Evolutionary conservation across 768 basidiomycete species (phyloP).

Genomic region (Pleurotus pulmonarius): DNA sequence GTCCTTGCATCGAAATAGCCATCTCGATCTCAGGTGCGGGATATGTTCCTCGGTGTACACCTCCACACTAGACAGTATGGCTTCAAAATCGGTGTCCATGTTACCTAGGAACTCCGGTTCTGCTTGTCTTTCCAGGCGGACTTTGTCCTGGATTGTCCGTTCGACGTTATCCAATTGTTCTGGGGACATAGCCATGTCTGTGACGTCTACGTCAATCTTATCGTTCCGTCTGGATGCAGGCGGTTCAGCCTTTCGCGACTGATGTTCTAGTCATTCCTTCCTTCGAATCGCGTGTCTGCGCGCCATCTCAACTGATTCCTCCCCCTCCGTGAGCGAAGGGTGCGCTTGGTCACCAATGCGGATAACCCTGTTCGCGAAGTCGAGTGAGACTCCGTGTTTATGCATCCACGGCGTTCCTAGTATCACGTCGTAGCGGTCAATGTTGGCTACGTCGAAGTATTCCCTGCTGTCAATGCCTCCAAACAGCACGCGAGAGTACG

Average conservation of each 20-base stretch:
- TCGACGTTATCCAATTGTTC: neutral
- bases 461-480: neutral
- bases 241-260: neutral
- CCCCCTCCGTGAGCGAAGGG: too few relatives aligned
- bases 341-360: neutral
- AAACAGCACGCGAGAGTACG: slow-evolving; percentile 10
- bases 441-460: slow-evolving; percentile 31
- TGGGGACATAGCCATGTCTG: neutral
- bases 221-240: neutral
- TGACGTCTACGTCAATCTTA: neutral
- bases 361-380: slow-evolving; percentile 14
- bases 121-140: neutral
- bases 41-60: neutral
- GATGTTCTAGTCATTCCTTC: neutral
- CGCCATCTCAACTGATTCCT: neutral
- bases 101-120: neutral
- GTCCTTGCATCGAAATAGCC: slow-evolving; percentile 17
- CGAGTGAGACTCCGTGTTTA: slow-evolving; percentile 16
- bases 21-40: slow-evolving; percentile 14
- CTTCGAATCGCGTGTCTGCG: neutral
- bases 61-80: neutral
- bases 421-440: slow-evolving; percentile 31
- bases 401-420: slow-evolving; percentile 30
- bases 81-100: neutral
- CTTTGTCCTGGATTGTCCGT: neutral